Percentiles rank a stretch among this genome's conserved stretches.
These are phyloP conservation scores for Termitomyces sp. DNA, from an alignment of 768 basidiomycete species.

Conservation along the genomic window DNA sequence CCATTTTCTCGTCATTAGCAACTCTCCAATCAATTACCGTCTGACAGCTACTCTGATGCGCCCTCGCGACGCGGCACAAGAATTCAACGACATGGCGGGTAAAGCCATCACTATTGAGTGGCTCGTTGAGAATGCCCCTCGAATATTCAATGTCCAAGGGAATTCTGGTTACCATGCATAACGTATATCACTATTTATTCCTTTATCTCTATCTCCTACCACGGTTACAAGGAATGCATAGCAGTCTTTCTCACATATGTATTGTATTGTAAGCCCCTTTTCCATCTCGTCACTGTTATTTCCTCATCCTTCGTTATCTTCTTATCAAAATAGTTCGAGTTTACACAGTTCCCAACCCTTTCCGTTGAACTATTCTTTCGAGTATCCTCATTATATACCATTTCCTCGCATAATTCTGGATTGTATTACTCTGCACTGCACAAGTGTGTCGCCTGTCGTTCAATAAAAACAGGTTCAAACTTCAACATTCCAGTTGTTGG, in stretches of 20 bases:
- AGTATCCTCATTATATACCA: constrained; percentile 10
- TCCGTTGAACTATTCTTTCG: neutral
- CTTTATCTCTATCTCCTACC: constrained; percentile 6
- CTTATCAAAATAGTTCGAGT: neutral
- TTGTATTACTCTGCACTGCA: constrained; percentile 11
- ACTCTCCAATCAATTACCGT: constrained; percentile 4
- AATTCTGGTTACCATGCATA: constrained; percentile 1
- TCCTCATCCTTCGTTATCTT: neutral
- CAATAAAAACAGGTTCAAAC: constrained; percentile 1
- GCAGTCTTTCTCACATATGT: constrained; percentile 7
- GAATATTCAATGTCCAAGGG: constrained; percentile 34
- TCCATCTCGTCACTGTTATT: neutral
- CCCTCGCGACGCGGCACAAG: constrained; percentile 77
- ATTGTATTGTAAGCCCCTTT: neutral
- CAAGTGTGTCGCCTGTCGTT: constrained; percentile 7
- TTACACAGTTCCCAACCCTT: neutral
- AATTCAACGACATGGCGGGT: constrained; percentile 97
- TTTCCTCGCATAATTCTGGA: constrained; percentile 8
- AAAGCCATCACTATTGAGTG: constrained; percentile 92
- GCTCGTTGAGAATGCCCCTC: constrained; percentile 84
- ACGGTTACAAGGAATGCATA: constrained; percentile 7
- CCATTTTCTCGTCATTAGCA: neutral
- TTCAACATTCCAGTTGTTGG: neutral
- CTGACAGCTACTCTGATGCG: constrained; percentile 86
- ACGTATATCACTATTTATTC: constrained; percentile 16